These are phyloP conservation scores for Mesembryanthemum crystallinum DNA, from an alignment of 148 eudicot species.

Conservation along the genomic window DNA sequence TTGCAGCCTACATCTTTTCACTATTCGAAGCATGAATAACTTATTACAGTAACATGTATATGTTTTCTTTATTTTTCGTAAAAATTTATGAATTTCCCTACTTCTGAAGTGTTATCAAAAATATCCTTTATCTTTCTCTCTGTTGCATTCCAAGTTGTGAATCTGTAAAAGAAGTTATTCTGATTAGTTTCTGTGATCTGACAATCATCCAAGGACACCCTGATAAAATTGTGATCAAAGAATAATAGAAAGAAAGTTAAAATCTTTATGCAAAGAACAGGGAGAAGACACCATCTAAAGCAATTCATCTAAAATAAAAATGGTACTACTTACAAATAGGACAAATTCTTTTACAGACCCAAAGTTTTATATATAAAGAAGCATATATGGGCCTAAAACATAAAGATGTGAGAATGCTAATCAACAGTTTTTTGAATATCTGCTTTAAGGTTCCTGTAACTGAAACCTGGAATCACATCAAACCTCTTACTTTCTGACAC, in stretches of 20 bases:
- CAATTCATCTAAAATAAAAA: background rate
- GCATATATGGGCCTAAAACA: background rate
- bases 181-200: background rate
- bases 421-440: slow-evolving; percentile 30
- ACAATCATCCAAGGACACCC: slow-evolving; percentile 1
- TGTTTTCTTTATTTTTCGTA: background rate
- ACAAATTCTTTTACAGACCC: slow-evolving; percentile 7
- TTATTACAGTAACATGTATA: background rate
- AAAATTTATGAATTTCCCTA: background rate
- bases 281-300: background rate
- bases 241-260: background rate
- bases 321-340: slow-evolving; percentile 21
- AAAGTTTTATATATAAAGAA: background rate
- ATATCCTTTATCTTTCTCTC: too few species aligned
- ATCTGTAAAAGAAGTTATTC: background rate
- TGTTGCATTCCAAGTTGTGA: background rate
- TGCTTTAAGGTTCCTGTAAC: slow-evolving; percentile 59
- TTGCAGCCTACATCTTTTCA: too few species aligned
- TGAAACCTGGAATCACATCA: slow-evolving; percentile 46
- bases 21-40: too few species aligned
- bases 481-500: slow-evolving; percentile 46
- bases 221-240: background rate
- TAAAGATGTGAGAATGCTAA: background rate
- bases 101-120: too few species aligned
- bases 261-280: slow-evolving; percentile 9